Evolutionary conservation across 805 yeast species (phyloP), one percentile per base, ranked within the genome.

Genomic region (Nadsonia fulvescens): DNA sequence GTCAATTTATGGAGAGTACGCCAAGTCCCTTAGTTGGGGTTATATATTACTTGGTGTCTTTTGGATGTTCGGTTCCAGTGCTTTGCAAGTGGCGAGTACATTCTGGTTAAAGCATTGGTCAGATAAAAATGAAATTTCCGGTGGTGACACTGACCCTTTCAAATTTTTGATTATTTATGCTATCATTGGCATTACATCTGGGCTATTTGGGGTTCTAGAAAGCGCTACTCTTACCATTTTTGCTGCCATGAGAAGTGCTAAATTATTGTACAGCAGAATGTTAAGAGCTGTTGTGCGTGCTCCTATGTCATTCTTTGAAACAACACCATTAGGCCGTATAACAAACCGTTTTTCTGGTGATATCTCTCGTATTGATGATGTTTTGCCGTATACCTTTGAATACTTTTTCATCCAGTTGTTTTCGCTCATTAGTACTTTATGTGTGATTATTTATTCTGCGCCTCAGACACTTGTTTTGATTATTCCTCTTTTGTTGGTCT

Each of bases 301-400:
- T 0, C 95, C 95, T 32, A 83, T 83, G 94, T 62, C 76, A 18
- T 83, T 83, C 44, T 83, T 83, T 43, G 96, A 83, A 50, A 79
- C 93, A 1, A 83, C 94, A 0, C 96, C 95, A 28, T 71, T 82
- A 36, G 96, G 96, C 16, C 64, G 95, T 50, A 68, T 83, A 30
- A 60, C 82, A 46, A 83, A 83, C 54, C 62, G 96, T 46, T 83
- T 83, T 43, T 77, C 93, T 2, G 77, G 69, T 44, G 96, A 83
- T 58, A 68, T 83, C 24, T 76, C 78, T 52, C 78, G 76, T 44
- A 69, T 83, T 34, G 96, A 83, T 52, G 91, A 78, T 43, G 56
- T 66, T 69, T 40, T 56, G 20, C 43, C 51, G 6, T 35, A 45
- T 2, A 47, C 48, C 6, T 48, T 57, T 32, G 36, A 43, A 15